phyloP scores from a whole-genome alignment of 192 early-diverging fungal genomes.

The Umbelopsis sp. region DNA sequence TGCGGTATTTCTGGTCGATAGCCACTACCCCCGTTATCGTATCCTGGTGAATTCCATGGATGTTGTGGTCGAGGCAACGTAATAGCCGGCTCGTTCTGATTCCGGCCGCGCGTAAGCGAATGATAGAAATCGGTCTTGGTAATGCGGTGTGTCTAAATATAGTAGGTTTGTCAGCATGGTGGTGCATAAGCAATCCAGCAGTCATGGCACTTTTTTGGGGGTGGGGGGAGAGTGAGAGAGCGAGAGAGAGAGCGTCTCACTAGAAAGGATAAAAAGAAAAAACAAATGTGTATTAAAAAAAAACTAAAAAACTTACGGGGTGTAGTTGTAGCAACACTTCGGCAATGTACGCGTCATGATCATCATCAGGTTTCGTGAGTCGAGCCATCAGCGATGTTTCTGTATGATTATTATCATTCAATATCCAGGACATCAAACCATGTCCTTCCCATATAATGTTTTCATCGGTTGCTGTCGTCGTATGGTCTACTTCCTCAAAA shows the following conservation, averaged over 20 bases:
- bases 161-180: slow-evolving; percentile 14
- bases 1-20: background rate
- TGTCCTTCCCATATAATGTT: slow-evolving; percentile 20
- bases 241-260: background rate
- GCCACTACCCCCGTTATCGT: background rate
- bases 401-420: slow-evolving; percentile 14
- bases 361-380: slow-evolving; percentile 6
- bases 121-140: slow-evolving; percentile 12
- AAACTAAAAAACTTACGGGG: slow-evolving; percentile 23
- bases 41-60: background rate
- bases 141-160: slow-evolving; percentile 15
- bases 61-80: background rate
- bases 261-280: background rate
- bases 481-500: slow-evolving; percentile 25
- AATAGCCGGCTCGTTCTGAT: slow-evolving; percentile 7
- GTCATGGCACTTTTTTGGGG: background rate
- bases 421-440: slow-evolving; percentile 29
- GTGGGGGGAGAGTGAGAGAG: background rate
- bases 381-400: slow-evolving; percentile 18
- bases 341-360: slow-evolving; percentile 10
- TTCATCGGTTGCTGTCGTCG: background rate
- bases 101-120: slow-evolving; percentile 14
- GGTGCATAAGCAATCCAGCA: slow-evolving; percentile 6
- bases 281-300: too few species aligned
- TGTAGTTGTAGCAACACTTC: slow-evolving; percentile 35